phyloP scores from a whole-genome alignment of 2,329 filamentous ascomycete species.

The Thelonectria blattea region DNA sequence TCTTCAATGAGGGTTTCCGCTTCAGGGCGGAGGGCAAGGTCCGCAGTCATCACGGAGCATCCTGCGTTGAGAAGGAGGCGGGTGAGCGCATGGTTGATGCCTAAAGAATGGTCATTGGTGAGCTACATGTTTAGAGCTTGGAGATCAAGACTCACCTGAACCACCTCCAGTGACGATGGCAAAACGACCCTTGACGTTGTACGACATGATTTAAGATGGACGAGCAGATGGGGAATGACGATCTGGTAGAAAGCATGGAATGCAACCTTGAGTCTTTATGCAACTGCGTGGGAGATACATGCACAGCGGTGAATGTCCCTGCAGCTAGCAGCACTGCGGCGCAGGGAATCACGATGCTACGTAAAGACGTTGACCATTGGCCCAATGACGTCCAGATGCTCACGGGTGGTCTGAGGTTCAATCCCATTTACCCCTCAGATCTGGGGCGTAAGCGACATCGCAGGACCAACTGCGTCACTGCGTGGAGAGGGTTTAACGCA shows the following conservation, averaged over 20 bases:
- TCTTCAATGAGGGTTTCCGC: neutral
- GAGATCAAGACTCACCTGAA: slow-evolving; percentile 6
- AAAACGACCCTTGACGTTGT: slow-evolving; percentile 11
- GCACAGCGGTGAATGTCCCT: neutral
- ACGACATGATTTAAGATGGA: slow-evolving; percentile 4
- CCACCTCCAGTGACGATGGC: slow-evolving; percentile 20
- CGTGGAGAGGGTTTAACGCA: too few relatives aligned
- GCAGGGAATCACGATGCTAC: too few relatives aligned
- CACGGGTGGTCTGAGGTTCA: too few relatives aligned
- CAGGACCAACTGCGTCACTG: too few relatives aligned
- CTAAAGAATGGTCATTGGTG: slow-evolving; percentile 1
- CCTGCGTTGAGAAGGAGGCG: slow-evolving; percentile 11
- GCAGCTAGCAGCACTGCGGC: neutral
- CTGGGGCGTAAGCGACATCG: too few relatives aligned
- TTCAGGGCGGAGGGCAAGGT: slow-evolving; percentile 2
- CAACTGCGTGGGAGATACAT: neutral
- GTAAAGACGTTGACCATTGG: too few relatives aligned
- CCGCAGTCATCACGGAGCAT: slow-evolving; percentile 19
- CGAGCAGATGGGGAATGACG: neutral
- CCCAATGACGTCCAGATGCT: too few relatives aligned
- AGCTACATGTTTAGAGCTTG: neutral
- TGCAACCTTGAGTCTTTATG: neutral
- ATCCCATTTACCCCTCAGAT: too few relatives aligned
- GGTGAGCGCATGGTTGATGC: slow-evolving; percentile 10
- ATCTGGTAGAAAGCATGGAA: neutral